Percentiles rank a stretch among this genome's conserved stretches.
Evolutionary conservation across 176 grass and related monocot genomes (phyloP).

Genomic region (Guadua angustifolia): DNA sequence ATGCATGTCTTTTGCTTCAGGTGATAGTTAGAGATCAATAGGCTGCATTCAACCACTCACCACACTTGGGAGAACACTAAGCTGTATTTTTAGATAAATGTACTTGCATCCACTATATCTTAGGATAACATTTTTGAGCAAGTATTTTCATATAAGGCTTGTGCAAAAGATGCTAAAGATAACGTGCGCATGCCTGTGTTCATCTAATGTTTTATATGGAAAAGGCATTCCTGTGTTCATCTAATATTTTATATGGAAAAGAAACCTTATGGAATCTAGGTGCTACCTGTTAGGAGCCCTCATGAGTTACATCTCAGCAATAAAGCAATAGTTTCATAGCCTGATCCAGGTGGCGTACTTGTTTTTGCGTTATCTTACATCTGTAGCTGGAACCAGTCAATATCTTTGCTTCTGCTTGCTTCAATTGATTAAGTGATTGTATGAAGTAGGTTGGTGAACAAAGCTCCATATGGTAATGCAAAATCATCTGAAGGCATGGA

Average conservation of each 20-base stretch:
- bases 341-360: background rate
- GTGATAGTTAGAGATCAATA: background rate
- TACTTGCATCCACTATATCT: background rate
- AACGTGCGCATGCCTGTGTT: background rate
- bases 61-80: background rate
- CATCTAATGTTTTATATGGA: background rate
- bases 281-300: background rate
- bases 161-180: background rate
- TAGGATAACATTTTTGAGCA: background rate
- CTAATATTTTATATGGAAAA: background rate
- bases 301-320: background rate
- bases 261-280: background rate
- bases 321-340: background rate
- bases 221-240: background rate
- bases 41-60: background rate
- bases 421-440: slow-evolving; percentile 22
- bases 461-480: slow-evolving; percentile 60
- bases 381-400: background rate
- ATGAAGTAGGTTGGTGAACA: slow-evolving; percentile 72
- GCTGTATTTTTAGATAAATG: background rate
- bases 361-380: background rate
- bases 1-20: background rate
- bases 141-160: background rate
- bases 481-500: slow-evolving; percentile 72
- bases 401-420: background rate